Evolutionary conservation across 306 rosid genomes (phyloP).

Genomic region (Inga oerstediana): DNA sequence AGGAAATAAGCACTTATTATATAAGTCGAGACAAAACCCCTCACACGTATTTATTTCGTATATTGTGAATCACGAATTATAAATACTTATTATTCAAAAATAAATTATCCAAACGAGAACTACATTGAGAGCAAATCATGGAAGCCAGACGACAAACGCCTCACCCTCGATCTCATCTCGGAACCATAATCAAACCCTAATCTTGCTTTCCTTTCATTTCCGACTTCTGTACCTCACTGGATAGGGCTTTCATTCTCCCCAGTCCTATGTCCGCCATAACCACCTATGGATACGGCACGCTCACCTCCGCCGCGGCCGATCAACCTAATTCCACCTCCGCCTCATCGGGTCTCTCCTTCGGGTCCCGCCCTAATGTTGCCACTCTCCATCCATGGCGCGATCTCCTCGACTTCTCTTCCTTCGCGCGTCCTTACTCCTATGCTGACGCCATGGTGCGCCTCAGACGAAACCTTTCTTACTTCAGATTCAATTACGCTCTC

Average conservation of each 20-base stretch:
- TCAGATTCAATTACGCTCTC: slow-evolving; percentile 11
- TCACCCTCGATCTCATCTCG: not conserved
- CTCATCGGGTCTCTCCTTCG: not conserved
- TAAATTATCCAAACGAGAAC: no score
- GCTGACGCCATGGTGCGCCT: slow-evolving; percentile 21
- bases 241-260: not conserved
- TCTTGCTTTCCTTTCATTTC: not conserved
- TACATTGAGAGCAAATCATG: not conserved
- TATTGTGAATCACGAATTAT: no score
- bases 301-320: not conserved
- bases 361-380: not conserved
- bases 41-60: no score
- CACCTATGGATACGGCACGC: not conserved
- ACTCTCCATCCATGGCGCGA: slow-evolving; percentile 15
- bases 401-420: slow-evolving; percentile 10
- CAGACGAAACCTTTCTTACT: slow-evolving; percentile 17
- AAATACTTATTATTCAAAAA: no score
- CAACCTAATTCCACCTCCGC: not conserved
- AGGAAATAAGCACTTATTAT: no score
- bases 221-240: not conserved
- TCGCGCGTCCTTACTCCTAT: not conserved
- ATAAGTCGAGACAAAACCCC: no score
- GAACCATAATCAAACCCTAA: not conserved
- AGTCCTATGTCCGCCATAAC: not conserved
- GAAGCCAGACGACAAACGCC: not conserved